phyloP scores from a whole-genome alignment of 495 filamentous ascomycete genomes.

The Talaromyces liani region DNA sequence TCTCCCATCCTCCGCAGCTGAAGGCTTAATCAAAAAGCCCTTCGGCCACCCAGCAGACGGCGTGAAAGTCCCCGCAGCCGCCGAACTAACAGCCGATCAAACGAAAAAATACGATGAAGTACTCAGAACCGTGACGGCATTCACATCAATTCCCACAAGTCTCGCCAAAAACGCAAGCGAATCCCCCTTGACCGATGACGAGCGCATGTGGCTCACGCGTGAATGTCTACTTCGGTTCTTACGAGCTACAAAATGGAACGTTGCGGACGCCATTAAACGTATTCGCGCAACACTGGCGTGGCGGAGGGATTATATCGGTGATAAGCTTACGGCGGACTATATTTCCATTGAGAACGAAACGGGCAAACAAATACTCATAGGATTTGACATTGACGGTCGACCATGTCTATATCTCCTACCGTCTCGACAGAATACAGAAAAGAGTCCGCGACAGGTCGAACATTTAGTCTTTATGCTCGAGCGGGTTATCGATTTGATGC shows the following conservation, averaged over 20 bases:
- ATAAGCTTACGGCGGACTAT: conserved; percentile 68
- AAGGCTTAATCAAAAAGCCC: conserved; percentile 58
- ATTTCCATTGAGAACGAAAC: conserved; percentile 90
- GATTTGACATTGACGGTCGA: conserved; percentile 75
- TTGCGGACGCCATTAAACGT: conserved; percentile 65
- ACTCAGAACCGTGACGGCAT: conserved; percentile 56
- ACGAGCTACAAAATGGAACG: conserved; percentile 86
- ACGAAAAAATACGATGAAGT: conserved; percentile 72
- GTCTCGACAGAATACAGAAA: conserved; percentile 83
- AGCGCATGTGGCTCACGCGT: conserved; percentile 82
- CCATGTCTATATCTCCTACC: conserved; percentile 87
- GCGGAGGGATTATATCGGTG: conserved; percentile 80
- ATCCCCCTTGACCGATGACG: conserved; percentile 64
- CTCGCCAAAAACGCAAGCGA: conserved; percentile 49
- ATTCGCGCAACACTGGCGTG: conserved; percentile 74
- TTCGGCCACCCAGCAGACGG: conserved; percentile 53
- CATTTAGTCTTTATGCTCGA: conserved; percentile 96
- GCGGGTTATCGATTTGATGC: conserved; percentile 79
- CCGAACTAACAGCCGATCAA: conserved; percentile 66
- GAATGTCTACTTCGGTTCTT: conserved; percentile 92
- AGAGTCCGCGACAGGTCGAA: conserved; percentile 81
- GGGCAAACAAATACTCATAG: conserved; percentile 83
- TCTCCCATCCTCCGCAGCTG: conserved; percentile 37
- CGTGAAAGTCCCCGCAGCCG: conserved; percentile 43
- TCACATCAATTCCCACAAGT: conserved; percentile 62